A percentile compares a stretch with the other conserved stretches of the same genome.
Conservation (phyloP, 2,329 filamentous ascomycete species). For the Aspergillus ustus region DNA sequence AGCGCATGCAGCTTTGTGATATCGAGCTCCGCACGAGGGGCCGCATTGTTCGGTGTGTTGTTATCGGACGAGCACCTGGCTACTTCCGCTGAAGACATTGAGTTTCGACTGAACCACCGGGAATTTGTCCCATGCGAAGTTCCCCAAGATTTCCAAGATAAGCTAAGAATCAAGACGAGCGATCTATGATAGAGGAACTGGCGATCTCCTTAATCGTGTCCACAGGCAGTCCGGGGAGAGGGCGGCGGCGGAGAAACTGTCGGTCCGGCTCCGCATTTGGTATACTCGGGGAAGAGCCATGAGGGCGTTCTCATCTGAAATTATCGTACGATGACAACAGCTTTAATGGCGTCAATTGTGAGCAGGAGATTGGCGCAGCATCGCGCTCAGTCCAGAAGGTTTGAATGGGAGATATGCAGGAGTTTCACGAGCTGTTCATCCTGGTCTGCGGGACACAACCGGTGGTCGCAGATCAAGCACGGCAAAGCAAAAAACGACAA, state of each 20-base stretch:
- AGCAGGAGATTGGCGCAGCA: slow-evolving; percentile 26
- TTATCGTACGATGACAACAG: neutral
- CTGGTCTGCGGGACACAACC: slow-evolving; percentile 74
- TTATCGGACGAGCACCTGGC: slow-evolving; percentile 39
- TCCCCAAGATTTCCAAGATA: slow-evolving; percentile 2
- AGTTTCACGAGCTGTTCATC: slow-evolving; percentile 53
- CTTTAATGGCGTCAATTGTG: slow-evolving; percentile 32
- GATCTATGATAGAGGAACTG: slow-evolving; percentile 3
- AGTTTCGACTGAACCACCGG: slow-evolving; percentile 18
- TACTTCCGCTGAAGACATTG: slow-evolving; percentile 47
- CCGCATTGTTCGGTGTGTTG: slow-evolving; percentile 33
- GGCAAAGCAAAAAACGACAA: slow-evolving; percentile 85
- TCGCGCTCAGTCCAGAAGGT: slow-evolving; percentile 11
- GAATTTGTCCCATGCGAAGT: slow-evolving; percentile 21
- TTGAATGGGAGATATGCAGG: slow-evolving; percentile 42
- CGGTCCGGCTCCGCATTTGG: slow-evolving; percentile 31
- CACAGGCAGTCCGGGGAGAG: slow-evolving; percentile 30
- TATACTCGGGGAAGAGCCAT: neutral
- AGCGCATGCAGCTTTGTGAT: slow-evolving; percentile 85
- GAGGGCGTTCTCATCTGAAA: neutral
- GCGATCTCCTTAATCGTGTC: slow-evolving; percentile 22
- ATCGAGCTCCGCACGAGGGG: slow-evolving; percentile 70
- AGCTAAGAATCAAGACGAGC: slow-evolving; percentile 7
- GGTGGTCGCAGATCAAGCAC: slow-evolving; percentile 96
- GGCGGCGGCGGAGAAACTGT: slow-evolving; percentile 35